These are phyloP conservation scores for Rugonectria rugulosa DNA, from an alignment of 2,329 filamentous ascomycete genomes.

Conservation along the genomic window DNA sequence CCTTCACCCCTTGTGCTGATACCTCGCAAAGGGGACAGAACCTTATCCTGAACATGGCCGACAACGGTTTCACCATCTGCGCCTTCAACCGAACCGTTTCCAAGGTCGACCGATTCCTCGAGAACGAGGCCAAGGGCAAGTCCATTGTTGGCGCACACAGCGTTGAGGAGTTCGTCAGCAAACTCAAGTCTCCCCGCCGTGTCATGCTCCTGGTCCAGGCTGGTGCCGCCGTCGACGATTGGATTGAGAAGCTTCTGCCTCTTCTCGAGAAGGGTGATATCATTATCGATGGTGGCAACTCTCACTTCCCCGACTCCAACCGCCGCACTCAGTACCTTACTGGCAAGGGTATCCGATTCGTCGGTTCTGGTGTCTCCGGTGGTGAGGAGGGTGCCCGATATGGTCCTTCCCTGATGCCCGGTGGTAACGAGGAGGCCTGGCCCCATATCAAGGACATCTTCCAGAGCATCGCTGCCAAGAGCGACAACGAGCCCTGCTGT, in stretches of 20 bases:
- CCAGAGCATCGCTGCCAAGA: slow-evolving; percentile 97
- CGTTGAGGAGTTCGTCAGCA: slow-evolving; percentile 91
- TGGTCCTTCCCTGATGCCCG: slow-evolving; percentile 97
- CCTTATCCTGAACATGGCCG: slow-evolving; percentile 88
- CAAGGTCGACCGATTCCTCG: slow-evolving; percentile 96
- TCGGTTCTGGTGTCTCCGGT: slow-evolving; percentile 97
- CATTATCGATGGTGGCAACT: slow-evolving; percentile 99
- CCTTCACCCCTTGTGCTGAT: slow-evolving; percentile 27
- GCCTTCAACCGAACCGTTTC: slow-evolving; percentile 98
- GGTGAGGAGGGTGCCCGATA: slow-evolving; percentile 99
- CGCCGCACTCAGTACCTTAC: slow-evolving; percentile 90
- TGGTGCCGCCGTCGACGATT: slow-evolving; percentile 96
- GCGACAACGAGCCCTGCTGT: slow-evolving; percentile 95
- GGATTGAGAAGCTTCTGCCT: slow-evolving; percentile 93
- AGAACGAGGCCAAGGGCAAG: slow-evolving; percentile 94
- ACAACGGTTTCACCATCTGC: slow-evolving; percentile 94
- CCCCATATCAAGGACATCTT: slow-evolving; percentile 99
- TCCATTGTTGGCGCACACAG: slow-evolving; percentile 92
- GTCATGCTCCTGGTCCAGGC: slow-evolving; percentile 99
- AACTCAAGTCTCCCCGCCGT: slow-evolving; percentile 96
- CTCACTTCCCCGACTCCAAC: slow-evolving; percentile 99
- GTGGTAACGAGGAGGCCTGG: slow-evolving; percentile 98
- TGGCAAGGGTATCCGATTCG: slow-evolving; percentile 90
- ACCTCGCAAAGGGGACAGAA: slow-evolving; percentile 71
- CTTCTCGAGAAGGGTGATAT: slow-evolving; percentile 88